Evolutionary conservation across 202 grass and related monocot genomes (phyloP).

Genomic region (Schoenoplectus tabernaemontani): DNA sequence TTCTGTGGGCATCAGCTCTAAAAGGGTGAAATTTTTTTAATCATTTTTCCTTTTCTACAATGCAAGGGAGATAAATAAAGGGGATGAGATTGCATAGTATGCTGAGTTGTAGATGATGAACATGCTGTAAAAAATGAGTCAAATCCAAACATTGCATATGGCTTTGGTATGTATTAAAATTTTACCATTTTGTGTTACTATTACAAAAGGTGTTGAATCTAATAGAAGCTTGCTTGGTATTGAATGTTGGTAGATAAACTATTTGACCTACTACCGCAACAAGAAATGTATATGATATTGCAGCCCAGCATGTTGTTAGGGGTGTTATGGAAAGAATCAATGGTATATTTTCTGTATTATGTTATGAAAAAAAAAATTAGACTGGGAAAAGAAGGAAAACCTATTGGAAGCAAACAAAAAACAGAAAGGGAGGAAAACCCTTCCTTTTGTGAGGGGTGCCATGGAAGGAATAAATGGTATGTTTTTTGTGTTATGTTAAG

Average conservation of each 20-base stretch:
- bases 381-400: no score
- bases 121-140: conserved; percentile 82
- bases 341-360: no score
- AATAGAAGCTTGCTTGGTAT: conserved; percentile 1
- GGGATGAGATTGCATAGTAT: conserved; percentile 92
- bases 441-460: conserved; percentile 59
- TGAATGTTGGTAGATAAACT: conserved; percentile 65
- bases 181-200: conserved; percentile 2
- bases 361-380: no score
- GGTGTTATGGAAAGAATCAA: no score
- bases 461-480: conserved; percentile 99
- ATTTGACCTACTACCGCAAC: conserved; percentile 90
- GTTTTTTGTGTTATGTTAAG: conserved; percentile 21
- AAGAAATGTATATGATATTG: conserved; percentile 79
- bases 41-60: conserved; percentile 24
- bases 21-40: neutral
- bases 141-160: conserved; percentile 72
- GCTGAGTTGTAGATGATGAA: conserved; percentile 48
- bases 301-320: conserved; percentile 53
- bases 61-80: conserved; percentile 92
- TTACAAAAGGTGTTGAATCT: neutral
- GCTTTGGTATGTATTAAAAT: conserved; percentile 57
- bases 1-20: neutral
- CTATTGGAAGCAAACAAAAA: no score
- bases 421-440: no score